These are phyloP conservation scores for Neofusicoccum laricinum DNA, from an alignment of 2,329 filamentous ascomycete species.

Conservation along the genomic window DNA sequence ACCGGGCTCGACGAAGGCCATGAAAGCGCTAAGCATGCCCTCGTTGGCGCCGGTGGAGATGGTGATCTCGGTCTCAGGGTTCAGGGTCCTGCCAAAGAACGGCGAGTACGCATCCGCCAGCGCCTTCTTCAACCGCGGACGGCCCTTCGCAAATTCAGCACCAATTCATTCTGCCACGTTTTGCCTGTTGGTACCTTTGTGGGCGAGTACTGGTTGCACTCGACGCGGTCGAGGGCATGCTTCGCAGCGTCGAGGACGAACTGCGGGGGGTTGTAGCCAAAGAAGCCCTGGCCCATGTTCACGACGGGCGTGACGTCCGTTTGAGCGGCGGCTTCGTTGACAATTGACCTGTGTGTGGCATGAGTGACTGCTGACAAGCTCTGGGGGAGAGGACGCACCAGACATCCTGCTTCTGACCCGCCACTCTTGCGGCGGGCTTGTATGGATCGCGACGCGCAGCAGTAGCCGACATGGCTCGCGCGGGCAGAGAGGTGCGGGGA, in stretches of 20 bases:
- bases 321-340: conserved; percentile 64
- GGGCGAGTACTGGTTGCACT: conserved; percentile 98
- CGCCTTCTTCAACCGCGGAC: conserved; percentile 87
- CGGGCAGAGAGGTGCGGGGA: conserved; percentile 17
- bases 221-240: conserved; percentile 80
- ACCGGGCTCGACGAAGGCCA: conserved; percentile 91
- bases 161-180: background rate
- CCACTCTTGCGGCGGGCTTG: conserved; percentile 54
- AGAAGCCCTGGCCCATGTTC: conserved; percentile 73
- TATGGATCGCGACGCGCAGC: conserved; percentile 40
- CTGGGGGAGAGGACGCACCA: conserved; percentile 41
- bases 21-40: conserved; percentile 88
- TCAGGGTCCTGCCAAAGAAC: conserved; percentile 74
- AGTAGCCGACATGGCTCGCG: conserved; percentile 35
- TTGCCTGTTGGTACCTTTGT: conserved; percentile 61
- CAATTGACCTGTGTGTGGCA: conserved; percentile 53
- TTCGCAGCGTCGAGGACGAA: conserved; percentile 94
- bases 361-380: conserved; percentile 2
- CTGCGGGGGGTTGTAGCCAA: conserved; percentile 88
- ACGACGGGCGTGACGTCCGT: conserved; percentile 64
- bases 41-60: conserved; percentile 92
- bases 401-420: conserved; percentile 56
- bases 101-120: conserved; percentile 90
- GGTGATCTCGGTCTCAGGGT: conserved; percentile 90
- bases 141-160: conserved; percentile 51